Conservation (phyloP, 2,329 filamentous ascomycete genomes). For the Epichloe amarillans region DNA sequence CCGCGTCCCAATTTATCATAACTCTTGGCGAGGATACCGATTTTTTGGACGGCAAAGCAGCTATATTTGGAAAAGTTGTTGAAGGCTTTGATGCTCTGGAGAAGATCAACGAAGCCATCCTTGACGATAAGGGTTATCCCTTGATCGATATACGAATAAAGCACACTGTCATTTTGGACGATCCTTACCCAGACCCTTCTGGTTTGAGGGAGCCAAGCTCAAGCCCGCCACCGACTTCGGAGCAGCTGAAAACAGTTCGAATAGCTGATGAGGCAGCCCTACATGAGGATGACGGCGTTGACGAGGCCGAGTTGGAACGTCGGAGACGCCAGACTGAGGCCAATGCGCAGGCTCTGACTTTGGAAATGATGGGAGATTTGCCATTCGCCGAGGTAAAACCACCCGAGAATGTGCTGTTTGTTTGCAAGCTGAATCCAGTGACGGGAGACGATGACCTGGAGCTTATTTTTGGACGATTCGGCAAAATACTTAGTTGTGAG, state of each 20-base stretch:
- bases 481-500: slow-evolving; percentile 88
- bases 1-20: slow-evolving; percentile 86
- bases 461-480: slow-evolving; percentile 93
- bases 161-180: slow-evolving; percentile 83
- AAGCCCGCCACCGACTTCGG: slow-evolving; percentile 69
- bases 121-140: slow-evolving; percentile 74
- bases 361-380: slow-evolving; percentile 96
- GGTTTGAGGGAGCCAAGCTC: slow-evolving; percentile 63
- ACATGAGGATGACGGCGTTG: slow-evolving; percentile 53
- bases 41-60: slow-evolving; percentile 87
- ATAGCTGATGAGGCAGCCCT: slow-evolving; percentile 82
- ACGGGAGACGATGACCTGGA: slow-evolving; percentile 90
- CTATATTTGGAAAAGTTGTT: slow-evolving; percentile 87
- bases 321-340: slow-evolving; percentile 78
- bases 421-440: slow-evolving; percentile 96
- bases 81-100: slow-evolving; percentile 91
- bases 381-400: slow-evolving; percentile 96
- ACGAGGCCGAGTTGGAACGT: slow-evolving; percentile 71
- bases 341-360: slow-evolving; percentile 79
- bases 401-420: slow-evolving; percentile 92
- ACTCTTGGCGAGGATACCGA: slow-evolving; percentile 83
- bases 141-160: slow-evolving; percentile 90
- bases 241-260: slow-evolving; percentile 79
- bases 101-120: slow-evolving; percentile 82
- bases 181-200: slow-evolving; percentile 74